phyloP scores from a whole-genome alignment of 192 early-diverging fungal genomes.

The Podila minutissima region DNA sequence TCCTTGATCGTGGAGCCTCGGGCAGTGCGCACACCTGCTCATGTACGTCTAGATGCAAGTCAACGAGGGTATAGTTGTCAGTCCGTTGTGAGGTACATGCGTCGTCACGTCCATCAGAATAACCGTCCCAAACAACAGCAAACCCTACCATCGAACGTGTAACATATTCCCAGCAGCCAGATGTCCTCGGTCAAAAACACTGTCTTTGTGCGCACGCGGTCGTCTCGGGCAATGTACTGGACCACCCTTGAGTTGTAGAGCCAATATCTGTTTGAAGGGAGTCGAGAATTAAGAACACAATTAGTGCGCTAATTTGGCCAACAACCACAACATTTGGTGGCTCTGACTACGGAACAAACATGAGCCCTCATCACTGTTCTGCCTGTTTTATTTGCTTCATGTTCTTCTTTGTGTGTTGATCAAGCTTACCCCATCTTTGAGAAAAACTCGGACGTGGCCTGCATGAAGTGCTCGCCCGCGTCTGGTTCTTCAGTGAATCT shows the following conservation, averaged over 20 bases:
- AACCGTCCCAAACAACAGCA: no score
- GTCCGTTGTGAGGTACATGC: not conserved
- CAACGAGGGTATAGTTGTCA: constrained; percentile 1
- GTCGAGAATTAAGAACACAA: not conserved
- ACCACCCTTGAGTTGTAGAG: constrained; percentile 47
- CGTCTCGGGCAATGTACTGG: constrained; percentile 53
- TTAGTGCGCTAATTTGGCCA: not conserved
- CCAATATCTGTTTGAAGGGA: constrained; percentile 46
- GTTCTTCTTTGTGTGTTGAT: not conserved
- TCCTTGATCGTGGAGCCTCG: constrained; percentile 23
- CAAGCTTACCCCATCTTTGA: constrained; percentile 49
- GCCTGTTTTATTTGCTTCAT: no score
- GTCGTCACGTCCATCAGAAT: not conserved
- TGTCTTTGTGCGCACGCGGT: constrained; percentile 40
- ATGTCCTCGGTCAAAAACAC: constrained; percentile 45
- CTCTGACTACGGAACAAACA: no score
- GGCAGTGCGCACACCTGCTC: constrained; percentile 8
- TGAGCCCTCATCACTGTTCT: no score
- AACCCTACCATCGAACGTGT: constrained; percentile 35
- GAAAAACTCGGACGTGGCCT: constrained; percentile 51
- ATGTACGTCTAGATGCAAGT: not conserved
- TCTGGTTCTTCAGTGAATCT: constrained; percentile 40
- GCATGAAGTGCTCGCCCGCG: constrained; percentile 47
- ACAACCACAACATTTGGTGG: no score
- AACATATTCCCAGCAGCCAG: constrained; percentile 52